These are phyloP conservation scores for Licmophora abbreviata DNA, from an alignment of 108 stramenopile genomes.

Conservation along the genomic window DNA sequence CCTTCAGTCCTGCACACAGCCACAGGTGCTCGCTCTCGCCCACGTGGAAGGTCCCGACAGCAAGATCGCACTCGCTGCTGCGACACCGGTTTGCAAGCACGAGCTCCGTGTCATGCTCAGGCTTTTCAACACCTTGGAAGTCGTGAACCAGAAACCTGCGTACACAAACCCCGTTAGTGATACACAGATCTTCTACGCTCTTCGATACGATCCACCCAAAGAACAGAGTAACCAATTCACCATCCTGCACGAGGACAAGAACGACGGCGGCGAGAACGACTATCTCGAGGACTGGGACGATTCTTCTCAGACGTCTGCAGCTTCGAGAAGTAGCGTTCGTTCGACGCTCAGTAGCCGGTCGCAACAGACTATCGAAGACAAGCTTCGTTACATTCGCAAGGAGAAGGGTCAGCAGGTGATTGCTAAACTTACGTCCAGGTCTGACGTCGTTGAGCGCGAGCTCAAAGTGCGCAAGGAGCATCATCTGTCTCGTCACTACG, in stretches of 20 bases:
- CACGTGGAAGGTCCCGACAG: constrained; percentile 82
- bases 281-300: constrained; percentile 87
- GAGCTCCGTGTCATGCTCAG: constrained; percentile 85
- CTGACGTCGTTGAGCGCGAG: constrained; percentile 83
- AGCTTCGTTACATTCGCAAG: constrained; percentile 59
- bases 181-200: constrained; percentile 85
- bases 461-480: constrained; percentile 78
- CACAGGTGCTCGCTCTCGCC: constrained; percentile 83
- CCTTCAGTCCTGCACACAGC: constrained; percentile 80
- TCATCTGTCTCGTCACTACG: constrained; percentile 82
- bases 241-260: constrained; percentile 66
- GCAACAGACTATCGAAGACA: constrained; percentile 69
- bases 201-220: constrained; percentile 79
- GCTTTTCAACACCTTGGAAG: constrained; percentile 88
- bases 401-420: constrained; percentile 88
- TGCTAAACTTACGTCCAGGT: constrained; percentile 75
- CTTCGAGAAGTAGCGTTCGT: constrained; percentile 56
- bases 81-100: constrained; percentile 84
- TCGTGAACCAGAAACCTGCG: constrained; percentile 84
- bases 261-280: constrained; percentile 40
- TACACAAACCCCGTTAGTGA: constrained; percentile 81
- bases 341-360: constrained; percentile 60
- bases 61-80: constrained; percentile 72
- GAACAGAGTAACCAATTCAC: constrained; percentile 56
- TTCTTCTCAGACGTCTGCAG: constrained; percentile 58